A percentile compares a stretch with the other conserved stretches of the same genome.
phyloP scores from a whole-genome alignment of 2,329 filamentous ascomycete species.

The Ilyonectria mors-panacis region DNA sequence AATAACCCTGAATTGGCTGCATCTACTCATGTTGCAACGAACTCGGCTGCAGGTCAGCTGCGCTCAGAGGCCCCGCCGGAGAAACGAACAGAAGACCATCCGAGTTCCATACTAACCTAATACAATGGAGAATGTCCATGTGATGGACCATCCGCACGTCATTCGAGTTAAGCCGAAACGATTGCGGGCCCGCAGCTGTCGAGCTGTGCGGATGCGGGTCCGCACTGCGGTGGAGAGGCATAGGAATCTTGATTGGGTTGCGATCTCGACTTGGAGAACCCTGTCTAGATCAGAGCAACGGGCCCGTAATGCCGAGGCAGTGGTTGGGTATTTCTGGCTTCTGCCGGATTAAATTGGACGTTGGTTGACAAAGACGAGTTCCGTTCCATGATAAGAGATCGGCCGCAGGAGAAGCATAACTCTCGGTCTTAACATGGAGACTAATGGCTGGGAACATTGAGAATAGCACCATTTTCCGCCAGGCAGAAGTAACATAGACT shows the following conservation, averaged over 20 bases:
- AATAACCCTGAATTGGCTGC: too few species aligned
- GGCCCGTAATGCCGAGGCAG: too few species aligned
- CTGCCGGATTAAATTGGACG: too few species aligned
- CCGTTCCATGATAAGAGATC: too few species aligned
- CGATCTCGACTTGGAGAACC: neutral
- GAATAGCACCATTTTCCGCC: neutral
- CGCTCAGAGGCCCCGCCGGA: neutral
- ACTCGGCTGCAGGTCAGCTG: neutral
- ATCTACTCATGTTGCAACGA: neutral
- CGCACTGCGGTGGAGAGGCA: slow-evolving; percentile 12
- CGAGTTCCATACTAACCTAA: neutral
- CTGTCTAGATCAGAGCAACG: neutral
- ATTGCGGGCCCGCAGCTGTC: slow-evolving; percentile 25
- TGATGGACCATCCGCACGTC: slow-evolving; percentile 21
- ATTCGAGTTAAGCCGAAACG: slow-evolving; percentile 4
- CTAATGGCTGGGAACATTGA: neutral
- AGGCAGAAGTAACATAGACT: neutral
- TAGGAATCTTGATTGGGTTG: neutral
- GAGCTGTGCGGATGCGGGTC: slow-evolving; percentile 16
- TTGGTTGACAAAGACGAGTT: too few species aligned
- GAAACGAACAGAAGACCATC: neutral
- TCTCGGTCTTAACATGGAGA: neutral
- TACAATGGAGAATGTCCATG: neutral
- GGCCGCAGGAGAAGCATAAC: neutral
- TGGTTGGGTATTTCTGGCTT: too few species aligned